Conservation (phyloP, 2,329 filamentous ascomycete genomes). For the Orbilia javanica region DNA sequence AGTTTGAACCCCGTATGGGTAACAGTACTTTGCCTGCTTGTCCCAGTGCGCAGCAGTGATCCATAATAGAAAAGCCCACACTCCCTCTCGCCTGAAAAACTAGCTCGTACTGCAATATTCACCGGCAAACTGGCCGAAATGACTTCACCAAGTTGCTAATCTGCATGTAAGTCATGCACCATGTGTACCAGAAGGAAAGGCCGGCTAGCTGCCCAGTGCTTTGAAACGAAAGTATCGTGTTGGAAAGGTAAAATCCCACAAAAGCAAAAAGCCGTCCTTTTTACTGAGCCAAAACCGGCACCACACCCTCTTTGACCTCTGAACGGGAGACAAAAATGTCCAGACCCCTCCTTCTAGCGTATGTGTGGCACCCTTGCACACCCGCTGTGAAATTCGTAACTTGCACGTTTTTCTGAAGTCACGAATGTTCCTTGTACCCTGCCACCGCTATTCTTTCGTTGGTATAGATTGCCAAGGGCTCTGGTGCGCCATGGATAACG, state of each 20-base stretch:
- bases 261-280: slow-evolving; percentile 38
- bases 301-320: slow-evolving; percentile 39
- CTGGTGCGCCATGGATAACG: slow-evolving; percentile 29
- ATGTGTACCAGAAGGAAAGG: background rate
- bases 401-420: slow-evolving; percentile 40
- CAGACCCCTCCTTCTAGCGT: slow-evolving; percentile 14
- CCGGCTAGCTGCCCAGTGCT: slow-evolving; percentile 19
- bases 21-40: slow-evolving; percentile 23
- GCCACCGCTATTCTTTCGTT: slow-evolving; percentile 8
- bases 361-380: slow-evolving; percentile 22
- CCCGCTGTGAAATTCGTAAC: slow-evolving; percentile 50
- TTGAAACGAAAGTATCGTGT: slow-evolving; percentile 45
- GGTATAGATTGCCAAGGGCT: slow-evolving; percentile 38
- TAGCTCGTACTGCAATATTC: slow-evolving; percentile 30
- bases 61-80: slow-evolving; percentile 11
- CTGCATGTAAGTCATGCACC: slow-evolving; percentile 48
- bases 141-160: slow-evolving; percentile 33
- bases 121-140: slow-evolving; percentile 43
- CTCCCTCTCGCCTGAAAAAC: background rate
- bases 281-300: slow-evolving; percentile 37
- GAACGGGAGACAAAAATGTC: slow-evolving; percentile 8
- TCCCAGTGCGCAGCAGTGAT: slow-evolving; percentile 9
- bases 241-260: slow-evolving; percentile 36
- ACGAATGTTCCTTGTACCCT: slow-evolving; percentile 25
- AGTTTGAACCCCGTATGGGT: slow-evolving; percentile 28